These are phyloP conservation scores for Colletotrichum sp. DNA, from an alignment of 2,329 filamentous ascomycete species.

Conservation along the genomic window DNA sequence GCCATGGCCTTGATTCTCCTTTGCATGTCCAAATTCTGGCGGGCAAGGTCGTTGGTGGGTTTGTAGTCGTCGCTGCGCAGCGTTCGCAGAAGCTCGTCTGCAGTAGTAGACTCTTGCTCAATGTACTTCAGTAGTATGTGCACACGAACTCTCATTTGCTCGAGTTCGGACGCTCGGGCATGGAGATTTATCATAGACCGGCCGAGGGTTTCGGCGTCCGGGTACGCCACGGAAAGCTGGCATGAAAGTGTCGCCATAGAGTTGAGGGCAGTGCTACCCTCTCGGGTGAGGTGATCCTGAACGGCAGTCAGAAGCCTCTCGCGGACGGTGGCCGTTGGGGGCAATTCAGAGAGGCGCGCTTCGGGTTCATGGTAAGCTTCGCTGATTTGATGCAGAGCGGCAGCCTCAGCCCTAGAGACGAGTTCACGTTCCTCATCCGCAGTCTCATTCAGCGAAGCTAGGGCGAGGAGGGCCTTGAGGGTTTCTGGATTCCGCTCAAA, in stretches of 20 bases:
- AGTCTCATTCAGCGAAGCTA: slow-evolving; percentile 78
- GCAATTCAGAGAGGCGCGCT: background rate
- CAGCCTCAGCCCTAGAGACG: slow-evolving; percentile 62
- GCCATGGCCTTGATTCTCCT: slow-evolving; percentile 72
- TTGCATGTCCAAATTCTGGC: slow-evolving; percentile 76
- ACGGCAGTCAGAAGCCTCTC: slow-evolving; percentile 57
- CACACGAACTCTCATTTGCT: slow-evolving; percentile 61
- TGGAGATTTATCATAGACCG: slow-evolving; percentile 61
- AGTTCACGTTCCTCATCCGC: slow-evolving; percentile 74
- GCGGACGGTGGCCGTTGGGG: slow-evolving; percentile 29
- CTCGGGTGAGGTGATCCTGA: slow-evolving; percentile 57
- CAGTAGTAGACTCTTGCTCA: slow-evolving; percentile 50
- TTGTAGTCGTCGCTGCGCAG: slow-evolving; percentile 55
- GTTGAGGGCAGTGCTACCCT: slow-evolving; percentile 61
- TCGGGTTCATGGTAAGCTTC: background rate
- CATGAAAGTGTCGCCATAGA: slow-evolving; percentile 60
- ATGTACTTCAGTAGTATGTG: slow-evolving; percentile 62
- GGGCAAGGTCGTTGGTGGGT: slow-evolving; percentile 63
- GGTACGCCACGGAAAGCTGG: slow-evolving; percentile 53
- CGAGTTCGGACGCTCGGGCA: slow-evolving; percentile 54
- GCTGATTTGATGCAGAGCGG: slow-evolving; percentile 59
- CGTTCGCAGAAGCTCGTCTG: slow-evolving; percentile 44
- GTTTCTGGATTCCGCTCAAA: slow-evolving; percentile 92
- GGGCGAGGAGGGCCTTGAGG: slow-evolving; percentile 73
- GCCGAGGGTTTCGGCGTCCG: slow-evolving; percentile 54